Evolutionary conservation across 2,329 filamentous ascomycete genomes (phyloP).

Genomic region (Botrytis byssoidea): DNA sequence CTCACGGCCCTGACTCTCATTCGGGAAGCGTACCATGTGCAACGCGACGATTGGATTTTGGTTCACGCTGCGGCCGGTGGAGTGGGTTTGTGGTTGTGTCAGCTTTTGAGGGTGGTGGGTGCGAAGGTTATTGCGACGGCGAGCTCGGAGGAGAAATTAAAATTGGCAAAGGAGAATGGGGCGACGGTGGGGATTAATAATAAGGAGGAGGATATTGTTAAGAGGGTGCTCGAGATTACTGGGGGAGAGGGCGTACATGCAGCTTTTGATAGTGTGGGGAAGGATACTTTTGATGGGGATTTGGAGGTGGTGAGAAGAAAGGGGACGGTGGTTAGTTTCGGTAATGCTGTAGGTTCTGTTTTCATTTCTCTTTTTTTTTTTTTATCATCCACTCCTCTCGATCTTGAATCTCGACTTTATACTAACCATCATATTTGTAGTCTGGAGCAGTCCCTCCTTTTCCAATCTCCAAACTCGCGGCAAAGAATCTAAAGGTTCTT

Average conservation of each 20-base stretch:
- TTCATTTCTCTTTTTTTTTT: fast-evolving
- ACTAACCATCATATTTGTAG: slow-evolving; percentile 7
- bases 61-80: slow-evolving; percentile 86
- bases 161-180: slow-evolving; percentile 66
- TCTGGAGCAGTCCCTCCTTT: slow-evolving; percentile 63
- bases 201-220: slow-evolving; percentile 54
- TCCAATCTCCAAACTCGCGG: slow-evolving; percentile 52
- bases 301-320: slow-evolving; percentile 73
- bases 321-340: slow-evolving; percentile 75
- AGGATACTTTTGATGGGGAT: slow-evolving; percentile 77
- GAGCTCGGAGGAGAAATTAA: slow-evolving; percentile 68
- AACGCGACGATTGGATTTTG: slow-evolving; percentile 76
- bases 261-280: slow-evolving; percentile 85
- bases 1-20: slow-evolving; percentile 80
- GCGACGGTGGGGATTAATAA: slow-evolving; percentile 74
- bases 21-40: slow-evolving; percentile 68
- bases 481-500: slow-evolving; percentile 76
- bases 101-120: slow-evolving; percentile 70
- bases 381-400: no score
- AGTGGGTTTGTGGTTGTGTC: slow-evolving; percentile 71
- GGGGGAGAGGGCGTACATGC: slow-evolving; percentile 69
- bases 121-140: slow-evolving; percentile 80
- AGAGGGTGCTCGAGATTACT: slow-evolving; percentile 66
- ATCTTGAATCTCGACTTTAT: not conserved
- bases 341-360: slow-evolving; percentile 63